Conservation (phyloP, 352 stramenopile species). For the Chrysophaeum taylorii region DNA sequence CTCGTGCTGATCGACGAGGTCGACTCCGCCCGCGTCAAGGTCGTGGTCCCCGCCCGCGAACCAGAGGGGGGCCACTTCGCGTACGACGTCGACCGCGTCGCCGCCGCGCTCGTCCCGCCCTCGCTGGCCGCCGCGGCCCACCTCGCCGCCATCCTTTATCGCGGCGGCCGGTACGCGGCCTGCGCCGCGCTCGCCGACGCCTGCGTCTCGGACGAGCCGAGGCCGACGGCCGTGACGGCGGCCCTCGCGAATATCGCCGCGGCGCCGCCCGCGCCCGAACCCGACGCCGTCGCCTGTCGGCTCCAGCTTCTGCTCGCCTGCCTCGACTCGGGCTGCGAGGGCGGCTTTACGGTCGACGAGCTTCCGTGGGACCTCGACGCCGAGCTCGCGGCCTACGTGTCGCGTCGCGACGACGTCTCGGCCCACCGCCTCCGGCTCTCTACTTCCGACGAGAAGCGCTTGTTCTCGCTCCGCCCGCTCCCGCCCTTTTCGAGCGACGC, state of each 20-base stretch:
- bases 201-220: slow-evolving; percentile 63
- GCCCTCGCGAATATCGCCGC: slow-evolving; percentile 59
- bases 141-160: slow-evolving; percentile 71
- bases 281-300: slow-evolving; percentile 66
- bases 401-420: slow-evolving; percentile 76
- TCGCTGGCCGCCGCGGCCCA: slow-evolving; percentile 77
- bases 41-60: background rate
- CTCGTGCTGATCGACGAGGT: background rate
- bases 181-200: slow-evolving; percentile 66
- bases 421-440: slow-evolving; percentile 74
- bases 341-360: slow-evolving; percentile 25
- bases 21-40: background rate
- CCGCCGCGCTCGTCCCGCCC: slow-evolving; percentile 63
- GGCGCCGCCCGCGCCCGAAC: slow-evolving; percentile 60
- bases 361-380: slow-evolving; percentile 59
- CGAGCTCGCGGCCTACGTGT: slow-evolving; percentile 73
- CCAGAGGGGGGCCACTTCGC: slow-evolving; percentile 58
- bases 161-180: slow-evolving; percentile 61
- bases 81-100: slow-evolving; percentile 76
- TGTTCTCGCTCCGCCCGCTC: slow-evolving; percentile 19
- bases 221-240: background rate
- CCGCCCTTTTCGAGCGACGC: background rate
- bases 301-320: slow-evolving; percentile 42
- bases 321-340: slow-evolving; percentile 57
- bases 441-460: slow-evolving; percentile 78